These are phyloP conservation scores for Diaporthe australafricana DNA, from an alignment of 2,329 filamentous ascomycete genomes.

Conservation along the genomic window DNA sequence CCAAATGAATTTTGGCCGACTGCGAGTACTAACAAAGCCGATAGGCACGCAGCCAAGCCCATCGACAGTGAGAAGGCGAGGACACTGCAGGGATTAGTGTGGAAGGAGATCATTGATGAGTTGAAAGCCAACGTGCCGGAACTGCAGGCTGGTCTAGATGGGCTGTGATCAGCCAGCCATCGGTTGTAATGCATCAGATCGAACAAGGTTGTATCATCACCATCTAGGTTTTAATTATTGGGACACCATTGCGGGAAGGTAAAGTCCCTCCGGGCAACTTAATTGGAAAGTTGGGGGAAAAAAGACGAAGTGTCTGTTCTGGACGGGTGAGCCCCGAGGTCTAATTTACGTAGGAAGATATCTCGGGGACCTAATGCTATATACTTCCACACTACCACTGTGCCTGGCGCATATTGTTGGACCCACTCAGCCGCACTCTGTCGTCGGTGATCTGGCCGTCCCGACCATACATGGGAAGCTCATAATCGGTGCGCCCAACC, in stretches of 20 bases:
- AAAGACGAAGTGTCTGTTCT: too few relatives aligned
- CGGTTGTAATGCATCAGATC: background rate
- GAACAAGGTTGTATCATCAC: background rate
- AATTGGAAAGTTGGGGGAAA: background rate
- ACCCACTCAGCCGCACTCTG: too few relatives aligned
- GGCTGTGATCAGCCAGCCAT: background rate
- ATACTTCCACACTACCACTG: too few relatives aligned
- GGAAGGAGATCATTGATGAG: slow-evolving; percentile 27
- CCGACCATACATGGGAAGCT: too few relatives aligned
- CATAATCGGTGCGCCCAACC: too few relatives aligned
- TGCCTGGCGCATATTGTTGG: too few relatives aligned
- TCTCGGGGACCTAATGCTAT: too few relatives aligned
- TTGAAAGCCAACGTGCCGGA: slow-evolving; percentile 8
- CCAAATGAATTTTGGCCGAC: too few relatives aligned
- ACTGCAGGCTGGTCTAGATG: background rate
- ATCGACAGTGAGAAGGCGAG: slow-evolving; percentile 15
- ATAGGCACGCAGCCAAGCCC: background rate
- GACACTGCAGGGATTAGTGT: slow-evolving; percentile 25
- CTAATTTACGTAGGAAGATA: too few relatives aligned
- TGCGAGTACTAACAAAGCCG: too few relatives aligned
- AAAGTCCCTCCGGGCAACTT: background rate
- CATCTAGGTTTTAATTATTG: background rate
- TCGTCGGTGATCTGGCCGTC: too few relatives aligned
- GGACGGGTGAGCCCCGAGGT: too few relatives aligned
- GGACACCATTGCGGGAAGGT: background rate